Evolutionary conservation across 352 stramenopile species (phyloP).

Genomic region (Thalassiosira exigua): DNA sequence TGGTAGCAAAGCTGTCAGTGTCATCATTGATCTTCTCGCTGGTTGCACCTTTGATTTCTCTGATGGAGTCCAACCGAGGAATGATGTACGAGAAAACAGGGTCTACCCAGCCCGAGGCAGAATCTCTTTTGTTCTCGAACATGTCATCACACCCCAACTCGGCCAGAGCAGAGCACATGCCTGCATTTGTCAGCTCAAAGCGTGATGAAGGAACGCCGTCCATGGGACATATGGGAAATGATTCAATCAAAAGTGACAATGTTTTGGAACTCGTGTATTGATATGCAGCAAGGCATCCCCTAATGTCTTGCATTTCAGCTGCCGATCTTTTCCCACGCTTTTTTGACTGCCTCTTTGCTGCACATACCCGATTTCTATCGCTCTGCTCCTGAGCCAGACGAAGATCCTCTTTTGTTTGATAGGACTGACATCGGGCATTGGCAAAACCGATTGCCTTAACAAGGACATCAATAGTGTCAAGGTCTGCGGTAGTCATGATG

Average conservation of each 20-base stretch:
- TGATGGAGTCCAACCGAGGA: constrained; percentile 38
- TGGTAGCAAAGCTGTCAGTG: constrained; percentile 26
- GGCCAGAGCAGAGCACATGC: constrained; percentile 56
- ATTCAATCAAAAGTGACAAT: constrained; percentile 53
- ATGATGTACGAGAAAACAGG: constrained; percentile 60
- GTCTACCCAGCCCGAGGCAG: constrained; percentile 37
- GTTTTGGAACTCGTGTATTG: constrained; percentile 33
- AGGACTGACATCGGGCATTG: constrained; percentile 28
- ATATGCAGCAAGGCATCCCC: constrained; percentile 34
- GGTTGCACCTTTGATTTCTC: constrained; percentile 7
- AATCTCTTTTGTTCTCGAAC: neutral
- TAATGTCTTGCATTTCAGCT: constrained; percentile 28
- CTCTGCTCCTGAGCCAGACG: neutral
- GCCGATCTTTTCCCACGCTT: constrained; percentile 27
- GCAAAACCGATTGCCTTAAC: constrained; percentile 39
- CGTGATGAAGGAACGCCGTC: constrained; percentile 10
- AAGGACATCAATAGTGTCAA: constrained; percentile 49
- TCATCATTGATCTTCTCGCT: neutral
- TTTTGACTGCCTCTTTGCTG: neutral
- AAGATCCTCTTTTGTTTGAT: neutral
- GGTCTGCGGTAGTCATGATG: constrained; percentile 32
- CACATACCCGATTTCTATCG: neutral
- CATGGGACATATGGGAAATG: constrained; percentile 50
- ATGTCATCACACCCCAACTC: constrained; percentile 45
- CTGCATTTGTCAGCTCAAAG: constrained; percentile 58